Conservation (phyloP, 2,329 filamentous ascomycete species). For the Fusarium sp. region DNA sequence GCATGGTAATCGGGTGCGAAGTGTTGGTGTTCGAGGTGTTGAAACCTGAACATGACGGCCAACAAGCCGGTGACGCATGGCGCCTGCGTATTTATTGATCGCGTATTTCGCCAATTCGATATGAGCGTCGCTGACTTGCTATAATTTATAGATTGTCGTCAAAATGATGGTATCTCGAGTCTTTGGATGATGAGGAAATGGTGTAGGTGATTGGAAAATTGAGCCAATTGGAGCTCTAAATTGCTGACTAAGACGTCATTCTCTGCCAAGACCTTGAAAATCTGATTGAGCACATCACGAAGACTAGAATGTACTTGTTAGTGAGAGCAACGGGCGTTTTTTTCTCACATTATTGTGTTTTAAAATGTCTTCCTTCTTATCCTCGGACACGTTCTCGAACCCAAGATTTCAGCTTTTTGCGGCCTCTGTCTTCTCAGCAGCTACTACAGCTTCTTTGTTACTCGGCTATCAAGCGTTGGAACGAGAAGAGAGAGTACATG, state of each 20-base stretch:
- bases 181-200: slow-evolving; percentile 9
- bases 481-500: slow-evolving; percentile 61
- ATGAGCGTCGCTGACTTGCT: neutral
- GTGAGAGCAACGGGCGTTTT: neutral
- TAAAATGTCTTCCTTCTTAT: slow-evolving; percentile 56
- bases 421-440: slow-evolving; percentile 74
- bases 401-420: slow-evolving; percentile 71
- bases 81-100: neutral
- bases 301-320: neutral
- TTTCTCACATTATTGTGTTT: slow-evolving; percentile 21
- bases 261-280: slow-evolving; percentile 22
- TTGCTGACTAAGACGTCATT: slow-evolving; percentile 35
- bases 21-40: slow-evolving; percentile 23
- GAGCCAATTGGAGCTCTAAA: slow-evolving; percentile 20
- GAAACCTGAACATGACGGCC: slow-evolving; percentile 42
- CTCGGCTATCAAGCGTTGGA: slow-evolving; percentile 71
- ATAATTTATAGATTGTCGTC: neutral
- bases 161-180: slow-evolving; percentile 1
- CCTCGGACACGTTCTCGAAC: slow-evolving; percentile 54
- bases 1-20: slow-evolving; percentile 31
- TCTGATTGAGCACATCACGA: slow-evolving; percentile 2
- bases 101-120: neutral
- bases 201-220: slow-evolving; percentile 22
- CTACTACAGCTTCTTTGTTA: slow-evolving; percentile 67
- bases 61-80: slow-evolving; percentile 54